Percentiles rank a stretch among this genome's conserved stretches.
Evolutionary conservation across 2,329 filamentous ascomycete species (phyloP).

Genomic region (Diaporthe sp.): DNA sequence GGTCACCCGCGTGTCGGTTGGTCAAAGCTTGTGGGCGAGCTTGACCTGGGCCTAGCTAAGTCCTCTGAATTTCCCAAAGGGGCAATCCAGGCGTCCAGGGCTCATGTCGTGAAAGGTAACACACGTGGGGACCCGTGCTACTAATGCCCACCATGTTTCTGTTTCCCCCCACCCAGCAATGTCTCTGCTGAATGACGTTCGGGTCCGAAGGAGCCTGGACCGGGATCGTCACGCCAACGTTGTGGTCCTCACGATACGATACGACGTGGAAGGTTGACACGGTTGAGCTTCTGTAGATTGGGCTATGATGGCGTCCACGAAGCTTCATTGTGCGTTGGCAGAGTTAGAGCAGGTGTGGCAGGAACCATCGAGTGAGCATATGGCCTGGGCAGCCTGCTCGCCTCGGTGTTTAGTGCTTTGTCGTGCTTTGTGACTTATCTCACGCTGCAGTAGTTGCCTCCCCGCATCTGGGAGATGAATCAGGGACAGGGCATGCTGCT

Average conservation of each 20-base stretch:
- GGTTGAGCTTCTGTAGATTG: not conserved
- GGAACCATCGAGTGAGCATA: no score
- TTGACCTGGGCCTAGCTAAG: not conserved
- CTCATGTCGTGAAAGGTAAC: not conserved
- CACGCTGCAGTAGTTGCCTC: not conserved
- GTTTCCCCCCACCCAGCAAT: not conserved
- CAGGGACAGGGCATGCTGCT: constrained; percentile 11
- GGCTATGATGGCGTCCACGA: not conserved
- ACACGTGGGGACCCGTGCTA: constrained; percentile 21
- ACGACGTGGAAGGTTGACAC: not conserved
- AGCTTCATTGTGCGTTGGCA: not conserved
- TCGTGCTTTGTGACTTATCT: not conserved
- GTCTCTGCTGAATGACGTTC: not conserved
- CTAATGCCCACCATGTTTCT: not conserved
- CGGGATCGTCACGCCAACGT: not conserved
- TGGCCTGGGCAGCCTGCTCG: not conserved
- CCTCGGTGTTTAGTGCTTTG: not conserved
- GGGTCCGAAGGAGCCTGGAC: constrained; percentile 5
- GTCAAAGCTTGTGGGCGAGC: not conserved
- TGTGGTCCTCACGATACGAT: not conserved
- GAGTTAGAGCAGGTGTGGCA: not conserved
- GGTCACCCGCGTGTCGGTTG: not conserved
- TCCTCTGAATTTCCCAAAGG: constrained; percentile 6
- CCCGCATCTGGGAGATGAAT: constrained; percentile 16
- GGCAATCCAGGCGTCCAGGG: constrained; percentile 5